A percentile compares a stretch with the other conserved stretches of the same genome.
Conservation (phyloP, 139 green algal species). For the Chlamydomonas incerta region DNA sequence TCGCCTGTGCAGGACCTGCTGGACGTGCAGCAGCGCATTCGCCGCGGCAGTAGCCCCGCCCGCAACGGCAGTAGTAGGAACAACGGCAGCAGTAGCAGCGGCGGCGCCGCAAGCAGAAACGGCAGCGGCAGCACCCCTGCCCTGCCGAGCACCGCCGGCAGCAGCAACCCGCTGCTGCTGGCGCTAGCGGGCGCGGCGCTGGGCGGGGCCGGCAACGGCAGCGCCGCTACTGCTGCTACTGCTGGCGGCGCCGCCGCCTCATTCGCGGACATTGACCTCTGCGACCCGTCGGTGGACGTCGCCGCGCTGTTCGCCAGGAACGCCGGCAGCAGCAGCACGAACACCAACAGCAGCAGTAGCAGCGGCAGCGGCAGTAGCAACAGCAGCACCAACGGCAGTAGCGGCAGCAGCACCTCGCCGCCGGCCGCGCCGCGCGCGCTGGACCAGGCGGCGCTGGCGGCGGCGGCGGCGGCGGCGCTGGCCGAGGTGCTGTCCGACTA, state of each 20-base stretch:
- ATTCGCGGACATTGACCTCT: conserved; percentile 1
- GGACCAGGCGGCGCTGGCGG: conserved; percentile 19
- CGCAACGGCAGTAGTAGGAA: neutral
- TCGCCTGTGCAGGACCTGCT: neutral
- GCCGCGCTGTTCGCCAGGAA: neutral
- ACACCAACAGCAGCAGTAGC: neutral
- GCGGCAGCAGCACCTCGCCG: too few relatives aligned
- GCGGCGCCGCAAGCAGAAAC: too few relatives aligned
- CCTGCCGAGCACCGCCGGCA: neutral
- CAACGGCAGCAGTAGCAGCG: neutral
- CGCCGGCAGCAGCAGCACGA: neutral
- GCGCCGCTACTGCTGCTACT: neutral
- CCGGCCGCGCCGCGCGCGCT: too few relatives aligned
- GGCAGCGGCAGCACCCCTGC: neutral
- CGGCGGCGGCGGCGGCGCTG: conserved; percentile 47
- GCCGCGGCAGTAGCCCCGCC: neutral
- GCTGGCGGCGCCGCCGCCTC: neutral
- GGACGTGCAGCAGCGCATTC: neutral
- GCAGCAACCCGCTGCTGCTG: conserved; percentile 6
- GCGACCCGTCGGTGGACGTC: conserved; percentile 25
- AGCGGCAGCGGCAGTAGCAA: too few relatives aligned
- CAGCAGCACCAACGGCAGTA: too few relatives aligned
- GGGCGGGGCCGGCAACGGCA: neutral
- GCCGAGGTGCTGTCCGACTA: conserved; percentile 54
- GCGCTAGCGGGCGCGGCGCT: neutral